Conservation (phyloP, 495 filamentous ascomycete species). For the Penicillium riverlandense region DNA sequence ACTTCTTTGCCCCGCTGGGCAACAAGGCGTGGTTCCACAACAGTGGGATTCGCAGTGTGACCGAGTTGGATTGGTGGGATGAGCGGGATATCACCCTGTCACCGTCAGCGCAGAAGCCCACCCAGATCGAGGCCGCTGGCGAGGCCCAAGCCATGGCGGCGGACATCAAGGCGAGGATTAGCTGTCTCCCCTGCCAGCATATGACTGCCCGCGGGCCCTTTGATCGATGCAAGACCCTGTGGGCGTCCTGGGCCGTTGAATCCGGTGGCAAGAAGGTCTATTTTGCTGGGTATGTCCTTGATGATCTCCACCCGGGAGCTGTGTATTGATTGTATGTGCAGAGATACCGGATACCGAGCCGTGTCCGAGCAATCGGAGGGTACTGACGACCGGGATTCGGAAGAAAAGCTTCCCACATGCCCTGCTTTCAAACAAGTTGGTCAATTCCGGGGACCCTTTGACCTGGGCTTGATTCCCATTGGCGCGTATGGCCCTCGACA, state of each 20-base stretch:
- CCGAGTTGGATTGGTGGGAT: slow-evolving; percentile 96
- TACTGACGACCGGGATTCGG: slow-evolving; percentile 65
- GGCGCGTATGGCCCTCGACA: slow-evolving; percentile 81
- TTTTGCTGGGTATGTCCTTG: slow-evolving; percentile 33
- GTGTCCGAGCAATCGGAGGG: slow-evolving; percentile 63
- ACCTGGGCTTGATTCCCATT: slow-evolving; percentile 91
- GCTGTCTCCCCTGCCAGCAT: slow-evolving; percentile 84
- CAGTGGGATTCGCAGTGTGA: slow-evolving; percentile 63
- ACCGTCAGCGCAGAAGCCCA: slow-evolving; percentile 15
- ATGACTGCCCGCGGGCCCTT: slow-evolving; percentile 58
- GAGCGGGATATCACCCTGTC: slow-evolving; percentile 63
- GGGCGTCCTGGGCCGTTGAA: slow-evolving; percentile 78
- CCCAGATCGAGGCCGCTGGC: slow-evolving; percentile 20
- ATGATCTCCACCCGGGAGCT: neutral
- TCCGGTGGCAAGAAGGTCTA: slow-evolving; percentile 52
- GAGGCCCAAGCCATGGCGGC: slow-evolving; percentile 16
- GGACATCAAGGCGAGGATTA: slow-evolving; percentile 66
- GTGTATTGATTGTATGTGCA: slow-evolving; percentile 10
- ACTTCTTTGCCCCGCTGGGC: slow-evolving; percentile 87
- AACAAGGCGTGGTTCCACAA: slow-evolving; percentile 76
- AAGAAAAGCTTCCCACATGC: slow-evolving; percentile 65
- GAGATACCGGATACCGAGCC: slow-evolving; percentile 73
- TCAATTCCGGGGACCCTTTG: slow-evolving; percentile 74
- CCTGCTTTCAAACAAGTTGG: slow-evolving; percentile 88
- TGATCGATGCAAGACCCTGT: slow-evolving; percentile 71